These are phyloP conservation scores for Evansstolkia leycettana DNA, from an alignment of 495 filamentous ascomycete species.

Conservation along the genomic window DNA sequence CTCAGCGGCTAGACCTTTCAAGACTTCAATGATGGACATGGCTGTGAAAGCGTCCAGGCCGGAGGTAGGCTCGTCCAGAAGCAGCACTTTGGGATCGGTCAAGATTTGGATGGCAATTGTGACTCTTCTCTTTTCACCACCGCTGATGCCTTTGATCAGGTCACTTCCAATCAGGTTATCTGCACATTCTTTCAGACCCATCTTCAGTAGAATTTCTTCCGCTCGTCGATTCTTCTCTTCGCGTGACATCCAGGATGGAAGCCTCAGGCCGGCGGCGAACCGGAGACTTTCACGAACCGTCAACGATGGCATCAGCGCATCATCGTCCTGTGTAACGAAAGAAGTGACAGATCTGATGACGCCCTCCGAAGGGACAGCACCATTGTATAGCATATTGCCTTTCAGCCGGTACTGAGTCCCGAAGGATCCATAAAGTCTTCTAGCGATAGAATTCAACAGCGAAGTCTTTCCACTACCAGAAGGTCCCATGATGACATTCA, in stretches of 20 bases:
- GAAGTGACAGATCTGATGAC: too few species aligned
- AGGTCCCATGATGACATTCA: too few species aligned
- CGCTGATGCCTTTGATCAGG: conserved; percentile 62
- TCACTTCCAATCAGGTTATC: conserved; percentile 61
- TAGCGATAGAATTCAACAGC: too few species aligned
- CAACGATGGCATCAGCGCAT: too few species aligned
- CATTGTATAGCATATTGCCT: too few species aligned
- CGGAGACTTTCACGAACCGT: conserved; percentile 56
- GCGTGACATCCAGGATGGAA: conserved; percentile 54
- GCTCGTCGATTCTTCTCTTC: conserved; percentile 51
- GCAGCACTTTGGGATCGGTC: conserved; percentile 54
- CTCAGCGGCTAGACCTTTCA: conserved; percentile 55
- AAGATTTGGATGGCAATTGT: conserved; percentile 67
- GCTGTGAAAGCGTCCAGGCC: conserved; percentile 69
- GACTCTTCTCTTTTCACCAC: conserved; percentile 63
- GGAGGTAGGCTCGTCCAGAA: conserved; percentile 66
- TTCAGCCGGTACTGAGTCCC: too few species aligned
- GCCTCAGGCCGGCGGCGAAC: conserved; percentile 54
- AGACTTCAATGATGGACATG: conserved; percentile 58
- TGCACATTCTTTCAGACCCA: conserved; percentile 67
- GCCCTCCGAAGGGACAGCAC: too few species aligned
- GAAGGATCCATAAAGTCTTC: too few species aligned
- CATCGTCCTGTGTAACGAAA: too few species aligned
- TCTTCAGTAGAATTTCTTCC: conserved; percentile 57
- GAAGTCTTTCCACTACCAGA: too few species aligned